A percentile compares a stretch with the other conserved stretches of the same genome.
phyloP scores from a whole-genome alignment of 805 yeast genomes.

The Candida takata region DNA sequence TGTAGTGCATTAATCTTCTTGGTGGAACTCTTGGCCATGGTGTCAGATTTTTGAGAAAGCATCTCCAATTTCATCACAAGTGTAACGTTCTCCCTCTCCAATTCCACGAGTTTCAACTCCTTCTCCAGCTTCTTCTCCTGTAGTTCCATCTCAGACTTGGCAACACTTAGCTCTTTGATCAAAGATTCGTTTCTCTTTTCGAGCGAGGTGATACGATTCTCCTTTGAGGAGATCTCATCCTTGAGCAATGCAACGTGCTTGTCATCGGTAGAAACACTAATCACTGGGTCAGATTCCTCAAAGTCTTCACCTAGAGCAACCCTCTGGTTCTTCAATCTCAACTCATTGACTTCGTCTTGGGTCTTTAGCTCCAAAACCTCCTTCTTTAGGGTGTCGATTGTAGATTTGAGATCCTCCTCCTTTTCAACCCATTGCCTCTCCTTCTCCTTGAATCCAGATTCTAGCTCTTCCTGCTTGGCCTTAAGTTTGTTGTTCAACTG shows the following conservation, averaged over 20 bases:
- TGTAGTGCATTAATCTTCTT: conserved; percentile 17
- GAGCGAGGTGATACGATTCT: conserved; percentile 58
- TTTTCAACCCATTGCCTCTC: conserved; percentile 59
- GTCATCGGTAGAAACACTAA: background rate
- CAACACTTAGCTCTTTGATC: conserved; percentile 53
- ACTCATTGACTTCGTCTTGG: conserved; percentile 24
- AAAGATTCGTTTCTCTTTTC: conserved; percentile 75
- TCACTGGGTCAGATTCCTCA: conserved; percentile 15
- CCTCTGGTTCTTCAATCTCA: conserved; percentile 42
- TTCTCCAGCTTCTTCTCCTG: conserved; percentile 35
- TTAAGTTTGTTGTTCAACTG: conserved; percentile 44
- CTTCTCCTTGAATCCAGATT: conserved; percentile 52
- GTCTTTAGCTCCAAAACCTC: conserved; percentile 61
- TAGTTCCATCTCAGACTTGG: conserved; percentile 37
- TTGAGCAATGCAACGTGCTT: conserved; percentile 47
- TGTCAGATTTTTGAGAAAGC: conserved; percentile 30
- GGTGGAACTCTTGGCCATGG: conserved; percentile 18
- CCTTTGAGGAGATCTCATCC: conserved; percentile 68
- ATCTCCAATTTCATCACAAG: conserved; percentile 52
- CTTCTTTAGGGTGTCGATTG: conserved; percentile 43
- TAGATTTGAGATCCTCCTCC: conserved; percentile 45
- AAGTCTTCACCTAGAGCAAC: conserved; percentile 33
- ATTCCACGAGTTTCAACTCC: conserved; percentile 39
- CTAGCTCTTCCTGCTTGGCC: conserved; percentile 65
- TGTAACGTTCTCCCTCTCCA: conserved; percentile 65